Evolutionary conservation across 805 yeast species (phyloP), one percentile per base, ranked within the genome.

Genomic region (Hanseniaspora guilliermondii): DNA sequence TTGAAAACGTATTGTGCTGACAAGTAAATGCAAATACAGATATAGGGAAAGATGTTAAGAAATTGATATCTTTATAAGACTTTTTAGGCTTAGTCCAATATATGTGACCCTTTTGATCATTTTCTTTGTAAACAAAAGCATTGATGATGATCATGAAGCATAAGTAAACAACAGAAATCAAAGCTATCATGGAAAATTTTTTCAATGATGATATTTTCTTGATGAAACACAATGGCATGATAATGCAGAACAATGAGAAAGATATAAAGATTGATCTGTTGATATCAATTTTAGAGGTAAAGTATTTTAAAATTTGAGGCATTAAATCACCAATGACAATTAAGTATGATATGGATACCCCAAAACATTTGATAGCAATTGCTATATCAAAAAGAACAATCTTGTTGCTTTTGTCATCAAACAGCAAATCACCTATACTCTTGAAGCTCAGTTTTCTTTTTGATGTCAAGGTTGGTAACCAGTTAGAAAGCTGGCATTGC

Each of bases 11-110:
- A 69, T 91, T 91, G 67, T 91, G 97, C 64, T 91, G 97, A 62
- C 97, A 93, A 0, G 97, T 91, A 68, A 81, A 91, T 0, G 96
- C 96, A 72, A 91, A 89, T 14, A 91, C 91, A 60, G 88, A 82
- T 58, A 89, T 85, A n/a, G 97, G 94, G 65, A 89, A 79, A 11
- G 93, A 80, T 24, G 84, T 75, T 19, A 89, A 73, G n/a, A 80
- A 70, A 3, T 76, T 65, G 0, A 73, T 60, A 16, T 73, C 64
- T 11, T 42, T 30, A 27, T 44, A 49, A 16, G 37, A 33, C 5
- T 75, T 66, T 25, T 64, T 61, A 1, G 87, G 87, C 33, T 66
- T 63, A 57, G 79, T 57, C 59, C 73, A 55, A 56, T 76, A 63
- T 50, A 85, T 66, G 0, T 70, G 70, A 0, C 88, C 89, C 53